These are phyloP conservation scores for Sugiyamaella americana DNA, from an alignment of 805 yeast genomes.

Conservation along the genomic window DNA sequence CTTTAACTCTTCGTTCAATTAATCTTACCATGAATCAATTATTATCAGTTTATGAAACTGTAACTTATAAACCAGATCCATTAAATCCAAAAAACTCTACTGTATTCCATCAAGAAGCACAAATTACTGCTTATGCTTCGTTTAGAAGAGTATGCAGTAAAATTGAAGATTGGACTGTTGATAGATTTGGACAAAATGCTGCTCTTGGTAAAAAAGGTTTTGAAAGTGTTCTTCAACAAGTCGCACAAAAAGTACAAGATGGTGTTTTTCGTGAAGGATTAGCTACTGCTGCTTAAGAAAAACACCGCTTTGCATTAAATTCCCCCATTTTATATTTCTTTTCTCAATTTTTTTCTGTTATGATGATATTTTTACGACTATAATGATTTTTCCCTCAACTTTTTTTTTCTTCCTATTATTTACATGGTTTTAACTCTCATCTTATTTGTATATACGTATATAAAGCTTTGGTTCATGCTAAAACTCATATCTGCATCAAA, in stretches of 20 bases:
- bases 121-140: slow-evolving; percentile 77
- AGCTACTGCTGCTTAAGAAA: background rate
- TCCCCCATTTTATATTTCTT: no score
- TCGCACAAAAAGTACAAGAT: slow-evolving; percentile 24
- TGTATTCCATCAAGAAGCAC: slow-evolving; percentile 72
- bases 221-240: slow-evolving; percentile 60
- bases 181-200: slow-evolving; percentile 86
- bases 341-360: no score
- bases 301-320: no score
- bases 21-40: slow-evolving; percentile 76
- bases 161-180: slow-evolving; percentile 88
- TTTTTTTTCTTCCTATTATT: no score
- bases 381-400: no score
- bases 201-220: slow-evolving; percentile 75
- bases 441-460: no score
- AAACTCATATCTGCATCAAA: no score
- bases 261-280: slow-evolving; percentile 19
- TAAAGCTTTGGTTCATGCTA: no score
- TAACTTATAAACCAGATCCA: slow-evolving; percentile 68
- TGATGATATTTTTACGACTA: no score
- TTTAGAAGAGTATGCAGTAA: slow-evolving; percentile 66
- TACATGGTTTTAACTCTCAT: no score
- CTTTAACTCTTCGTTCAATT: slow-evolving; percentile 74
- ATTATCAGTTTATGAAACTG: slow-evolving; percentile 78
- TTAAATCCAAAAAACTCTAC: slow-evolving; percentile 48